These are phyloP conservation scores for Gaeumannomyces sp. DNA, from an alignment of 2,329 filamentous ascomycete species.

Conservation along the genomic window DNA sequence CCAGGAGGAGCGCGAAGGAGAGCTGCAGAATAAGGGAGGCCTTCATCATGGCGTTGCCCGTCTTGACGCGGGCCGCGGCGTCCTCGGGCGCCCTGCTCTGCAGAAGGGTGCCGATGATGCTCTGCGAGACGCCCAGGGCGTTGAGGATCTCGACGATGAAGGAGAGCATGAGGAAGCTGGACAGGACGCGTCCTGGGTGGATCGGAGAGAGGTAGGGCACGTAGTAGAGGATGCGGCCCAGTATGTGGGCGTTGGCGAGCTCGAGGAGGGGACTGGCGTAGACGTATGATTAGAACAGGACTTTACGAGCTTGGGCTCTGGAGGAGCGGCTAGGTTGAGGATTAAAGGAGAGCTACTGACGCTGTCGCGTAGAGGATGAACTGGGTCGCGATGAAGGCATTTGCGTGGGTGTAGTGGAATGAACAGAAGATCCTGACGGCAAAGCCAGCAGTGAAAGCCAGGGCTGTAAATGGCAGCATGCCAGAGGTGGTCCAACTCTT, in stretches of 20 bases:
- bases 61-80: not conserved
- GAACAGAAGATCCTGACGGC: conserved; percentile 38
- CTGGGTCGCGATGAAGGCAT: conserved; percentile 25
- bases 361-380: conserved; percentile 35
- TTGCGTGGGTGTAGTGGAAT: conserved; percentile 28
- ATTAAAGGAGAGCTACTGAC: conserved; percentile 22
- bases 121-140: conserved; percentile 35
- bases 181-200: conserved; percentile 35
- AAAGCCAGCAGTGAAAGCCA: conserved; percentile 39
- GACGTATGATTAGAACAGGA: not conserved
- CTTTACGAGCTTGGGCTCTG: too few species aligned
- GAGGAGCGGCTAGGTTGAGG: too few species aligned
- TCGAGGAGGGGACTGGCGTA: conserved; percentile 49
- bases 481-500: conserved; percentile 32
- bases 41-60: conserved; percentile 33
- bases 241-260: conserved; percentile 57
- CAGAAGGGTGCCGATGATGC: conserved; percentile 6
- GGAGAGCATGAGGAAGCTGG: conserved; percentile 40
- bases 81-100: not conserved
- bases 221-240: conserved; percentile 55
- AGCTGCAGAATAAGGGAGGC: conserved; percentile 41
- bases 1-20: conserved; percentile 38
- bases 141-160: conserved; percentile 41
- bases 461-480: conserved; percentile 35
- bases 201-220: conserved; percentile 52